phyloP scores from a whole-genome alignment of 139 green algal species.

The Pleodorina starrii region DNA sequence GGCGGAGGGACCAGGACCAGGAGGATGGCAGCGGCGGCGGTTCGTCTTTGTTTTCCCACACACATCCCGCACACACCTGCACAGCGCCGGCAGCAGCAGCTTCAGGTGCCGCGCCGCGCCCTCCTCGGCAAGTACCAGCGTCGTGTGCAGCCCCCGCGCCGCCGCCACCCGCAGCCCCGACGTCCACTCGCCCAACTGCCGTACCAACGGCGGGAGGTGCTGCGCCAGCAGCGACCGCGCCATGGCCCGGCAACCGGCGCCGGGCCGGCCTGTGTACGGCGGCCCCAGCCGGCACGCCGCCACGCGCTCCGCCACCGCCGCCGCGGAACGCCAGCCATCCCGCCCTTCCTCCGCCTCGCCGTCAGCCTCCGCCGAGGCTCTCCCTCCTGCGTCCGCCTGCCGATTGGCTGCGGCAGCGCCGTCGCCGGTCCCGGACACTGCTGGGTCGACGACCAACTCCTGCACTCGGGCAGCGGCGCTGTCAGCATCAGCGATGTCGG shows the following conservation, averaged over 20 bases:
- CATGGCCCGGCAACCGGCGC: conserved; percentile 56
- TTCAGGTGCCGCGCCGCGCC: conserved; percentile 60
- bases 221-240: conserved; percentile 60
- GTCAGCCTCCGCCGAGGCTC: background rate
- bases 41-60: too few relatives aligned
- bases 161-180: conserved; percentile 60
- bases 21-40: too few relatives aligned
- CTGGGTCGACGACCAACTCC: too few relatives aligned
- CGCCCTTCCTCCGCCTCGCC: background rate
- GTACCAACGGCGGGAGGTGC: conserved; percentile 71
- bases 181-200: conserved; percentile 70
- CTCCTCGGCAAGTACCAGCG: conserved; percentile 65
- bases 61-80: too few relatives aligned
- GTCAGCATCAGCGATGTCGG: background rate
- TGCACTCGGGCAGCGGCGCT: background rate
- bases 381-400: too few relatives aligned
- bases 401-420: too few relatives aligned
- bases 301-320: conserved; percentile 3
- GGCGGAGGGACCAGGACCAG: too few relatives aligned
- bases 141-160: conserved; percentile 64
- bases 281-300: conserved; percentile 46
- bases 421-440: too few relatives aligned
- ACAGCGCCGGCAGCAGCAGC: conserved; percentile 68
- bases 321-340: background rate
- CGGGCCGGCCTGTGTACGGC: conserved; percentile 55